Percentiles rank a stretch among this genome's conserved stretches.
Evolutionary conservation across 352 stramenopile species (phyloP).

Genomic region (Phytopythium aichiense): DNA sequence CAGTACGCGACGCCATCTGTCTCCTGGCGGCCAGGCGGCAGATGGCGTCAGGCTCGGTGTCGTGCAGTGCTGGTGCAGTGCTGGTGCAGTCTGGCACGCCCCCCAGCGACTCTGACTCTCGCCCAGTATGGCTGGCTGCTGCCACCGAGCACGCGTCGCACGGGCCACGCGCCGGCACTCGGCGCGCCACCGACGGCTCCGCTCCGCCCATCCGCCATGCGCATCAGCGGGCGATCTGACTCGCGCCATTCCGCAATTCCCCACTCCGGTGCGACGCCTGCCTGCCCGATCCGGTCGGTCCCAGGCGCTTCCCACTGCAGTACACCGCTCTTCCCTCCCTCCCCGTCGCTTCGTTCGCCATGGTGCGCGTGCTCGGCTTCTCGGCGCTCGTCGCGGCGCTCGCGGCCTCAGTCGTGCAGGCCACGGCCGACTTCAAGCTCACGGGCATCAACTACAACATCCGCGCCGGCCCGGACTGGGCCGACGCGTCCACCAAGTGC

Average conservation of each 20-base stretch:
- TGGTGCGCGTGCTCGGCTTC: constrained; percentile 31
- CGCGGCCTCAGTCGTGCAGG: constrained; percentile 18
- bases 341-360: constrained; percentile 6
- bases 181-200: background rate
- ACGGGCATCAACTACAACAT: constrained; percentile 78
- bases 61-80: too few relatives aligned
- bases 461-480: constrained; percentile 48
- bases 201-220: background rate
- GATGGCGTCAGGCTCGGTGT: too few relatives aligned
- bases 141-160: background rate
- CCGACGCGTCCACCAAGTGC: constrained; percentile 43
- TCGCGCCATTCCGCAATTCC: background rate
- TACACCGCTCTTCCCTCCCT: background rate
- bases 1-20: background rate
- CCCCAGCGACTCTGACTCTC: background rate
- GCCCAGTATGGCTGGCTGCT: background rate
- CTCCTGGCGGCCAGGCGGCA: background rate
- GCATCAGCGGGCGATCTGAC: background rate
- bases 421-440: constrained; percentile 29
- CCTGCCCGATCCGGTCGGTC: background rate
- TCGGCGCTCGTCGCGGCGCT: constrained; percentile 19
- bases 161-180: too few relatives aligned
- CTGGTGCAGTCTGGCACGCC: too few relatives aligned
- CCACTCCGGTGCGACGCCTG: background rate
- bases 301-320: background rate